Conservation (phyloP, 768 basidiomycete genomes). For the Calocybe indica region DNA sequence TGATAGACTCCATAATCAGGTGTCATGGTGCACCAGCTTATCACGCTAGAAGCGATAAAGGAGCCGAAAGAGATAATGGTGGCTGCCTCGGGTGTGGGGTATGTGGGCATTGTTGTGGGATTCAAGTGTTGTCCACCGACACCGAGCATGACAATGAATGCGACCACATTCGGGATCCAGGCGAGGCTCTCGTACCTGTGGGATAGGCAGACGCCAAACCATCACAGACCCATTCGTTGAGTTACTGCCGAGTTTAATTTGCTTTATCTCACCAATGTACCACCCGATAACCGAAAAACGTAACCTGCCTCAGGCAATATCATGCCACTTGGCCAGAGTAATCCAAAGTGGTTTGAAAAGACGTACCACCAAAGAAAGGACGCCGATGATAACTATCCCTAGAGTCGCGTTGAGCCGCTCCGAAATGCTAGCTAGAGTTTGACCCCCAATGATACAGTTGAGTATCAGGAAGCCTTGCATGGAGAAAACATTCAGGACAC, state of each 20-base stretch:
- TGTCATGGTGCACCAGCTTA: slow-evolving; percentile 38
- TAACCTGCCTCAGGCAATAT: slow-evolving; percentile 20
- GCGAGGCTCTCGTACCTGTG: slow-evolving; percentile 46
- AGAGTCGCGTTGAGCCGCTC: slow-evolving; percentile 26
- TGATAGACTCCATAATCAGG: slow-evolving; percentile 43
- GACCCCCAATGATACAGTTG: slow-evolving; percentile 65
- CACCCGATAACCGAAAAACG: slow-evolving; percentile 62
- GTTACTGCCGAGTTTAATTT: neutral
- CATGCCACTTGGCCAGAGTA: neutral
- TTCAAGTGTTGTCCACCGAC: slow-evolving; percentile 27
- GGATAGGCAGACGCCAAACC: neutral
- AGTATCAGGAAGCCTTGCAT: slow-evolving; percentile 62
- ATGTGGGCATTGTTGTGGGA: slow-evolving; percentile 20
- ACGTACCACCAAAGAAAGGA: slow-evolving; percentile 31
- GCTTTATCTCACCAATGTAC: slow-evolving; percentile 44
- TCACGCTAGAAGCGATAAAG: slow-evolving; percentile 29
- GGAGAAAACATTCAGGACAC: slow-evolving; percentile 52
- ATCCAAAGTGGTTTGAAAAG: neutral
- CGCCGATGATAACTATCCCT: slow-evolving; percentile 34
- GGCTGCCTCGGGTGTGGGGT: slow-evolving; percentile 22
- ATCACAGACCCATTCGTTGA: no score
- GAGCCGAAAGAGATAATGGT: slow-evolving; percentile 29
- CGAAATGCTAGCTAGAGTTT: slow-evolving; percentile 54
- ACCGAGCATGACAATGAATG: slow-evolving; percentile 58
- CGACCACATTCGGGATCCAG: slow-evolving; percentile 64